Evolutionary conservation across 768 basidiomycete species (phyloP).

Genomic region (Panaeolus papilionaceus): DNA sequence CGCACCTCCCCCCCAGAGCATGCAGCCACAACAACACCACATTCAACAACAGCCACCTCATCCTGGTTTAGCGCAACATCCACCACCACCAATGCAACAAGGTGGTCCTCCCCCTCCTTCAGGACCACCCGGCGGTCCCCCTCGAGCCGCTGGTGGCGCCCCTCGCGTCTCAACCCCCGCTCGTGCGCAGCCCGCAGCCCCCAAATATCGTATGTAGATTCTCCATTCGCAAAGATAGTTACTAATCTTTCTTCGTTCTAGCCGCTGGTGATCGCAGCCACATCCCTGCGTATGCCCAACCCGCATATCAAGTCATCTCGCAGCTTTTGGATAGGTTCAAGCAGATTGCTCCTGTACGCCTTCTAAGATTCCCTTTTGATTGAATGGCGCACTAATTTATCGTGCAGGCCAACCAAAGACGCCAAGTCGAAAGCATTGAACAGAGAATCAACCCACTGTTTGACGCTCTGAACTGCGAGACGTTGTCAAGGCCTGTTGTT

Average conservation of each 20-base stretch:
- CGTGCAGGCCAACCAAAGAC: slow-evolving; percentile 81
- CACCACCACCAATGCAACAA: slow-evolving; percentile 27
- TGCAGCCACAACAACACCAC: slow-evolving; percentile 1
- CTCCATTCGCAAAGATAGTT: background rate
- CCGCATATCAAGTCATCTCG: slow-evolving; percentile 71
- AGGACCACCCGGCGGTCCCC: slow-evolving; percentile 37
- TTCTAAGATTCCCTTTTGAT: background rate
- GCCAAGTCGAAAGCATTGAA: slow-evolving; percentile 86
- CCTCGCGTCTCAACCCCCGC: slow-evolving; percentile 17
- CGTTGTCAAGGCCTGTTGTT: slow-evolving; percentile 71
- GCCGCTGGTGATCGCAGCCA: slow-evolving; percentile 93
- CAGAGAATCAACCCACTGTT: slow-evolving; percentile 86
- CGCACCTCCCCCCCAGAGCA: slow-evolving; percentile 45
- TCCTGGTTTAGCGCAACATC: slow-evolving; percentile 33
- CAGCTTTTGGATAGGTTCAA: slow-evolving; percentile 70
- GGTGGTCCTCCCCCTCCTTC: slow-evolving; percentile 39
- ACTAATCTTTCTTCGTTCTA: slow-evolving; percentile 34
- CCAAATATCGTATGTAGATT: slow-evolving; percentile 52
- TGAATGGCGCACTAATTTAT: background rate
- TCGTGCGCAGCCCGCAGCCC: slow-evolving; percentile 36
- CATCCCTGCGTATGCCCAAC: slow-evolving; percentile 73
- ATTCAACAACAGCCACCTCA: slow-evolving; percentile 29
- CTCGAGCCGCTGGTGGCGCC: slow-evolving; percentile 25
- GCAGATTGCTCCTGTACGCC: slow-evolving; percentile 76
- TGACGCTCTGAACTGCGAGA: slow-evolving; percentile 91